These are phyloP conservation scores for Candida rishiriensis DNA, from an alignment of 805 yeast genomes.

Conservation along the genomic window DNA sequence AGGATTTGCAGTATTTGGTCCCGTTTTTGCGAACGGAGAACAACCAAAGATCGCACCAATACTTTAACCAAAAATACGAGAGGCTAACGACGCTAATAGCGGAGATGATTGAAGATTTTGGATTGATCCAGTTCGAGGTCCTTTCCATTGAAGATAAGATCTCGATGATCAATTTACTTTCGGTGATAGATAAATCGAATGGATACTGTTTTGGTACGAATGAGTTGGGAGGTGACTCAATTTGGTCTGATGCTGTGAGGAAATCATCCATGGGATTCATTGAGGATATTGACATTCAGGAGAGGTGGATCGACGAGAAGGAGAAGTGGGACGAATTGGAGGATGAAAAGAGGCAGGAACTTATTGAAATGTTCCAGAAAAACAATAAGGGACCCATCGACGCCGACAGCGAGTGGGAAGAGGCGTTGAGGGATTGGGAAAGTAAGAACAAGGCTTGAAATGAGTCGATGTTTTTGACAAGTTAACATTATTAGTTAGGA, in stretches of 20 bases:
- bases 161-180: conserved; percentile 79
- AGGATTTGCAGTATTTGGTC: conserved; percentile 64
- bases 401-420: conserved; percentile 71
- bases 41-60: conserved; percentile 53
- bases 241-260: conserved; percentile 95
- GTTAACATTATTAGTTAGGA: neutral
- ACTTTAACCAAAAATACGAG: conserved; percentile 39
- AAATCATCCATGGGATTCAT: conserved; percentile 54
- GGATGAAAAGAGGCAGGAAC: conserved; percentile 38
- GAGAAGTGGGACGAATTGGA: conserved; percentile 67
- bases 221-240: conserved; percentile 94
- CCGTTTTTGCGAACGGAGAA: conserved; percentile 73
- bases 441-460: conserved; percentile 11
- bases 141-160: conserved; percentile 86
- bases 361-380: conserved; percentile 30
- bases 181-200: conserved; percentile 81
- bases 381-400: conserved; percentile 38
- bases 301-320: conserved; percentile 90
- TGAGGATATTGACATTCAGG: conserved; percentile 74
- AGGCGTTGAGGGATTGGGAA: conserved; percentile 58
- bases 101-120: conserved; percentile 82
- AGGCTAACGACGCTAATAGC: conserved; percentile 72
- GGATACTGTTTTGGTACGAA: conserved; percentile 92
- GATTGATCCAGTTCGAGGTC: conserved; percentile 84
- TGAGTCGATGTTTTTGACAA: neutral